phyloP scores from a whole-genome alignment of 2,329 filamentous ascomycete genomes.

The Keithomyces neogunnii region DNA sequence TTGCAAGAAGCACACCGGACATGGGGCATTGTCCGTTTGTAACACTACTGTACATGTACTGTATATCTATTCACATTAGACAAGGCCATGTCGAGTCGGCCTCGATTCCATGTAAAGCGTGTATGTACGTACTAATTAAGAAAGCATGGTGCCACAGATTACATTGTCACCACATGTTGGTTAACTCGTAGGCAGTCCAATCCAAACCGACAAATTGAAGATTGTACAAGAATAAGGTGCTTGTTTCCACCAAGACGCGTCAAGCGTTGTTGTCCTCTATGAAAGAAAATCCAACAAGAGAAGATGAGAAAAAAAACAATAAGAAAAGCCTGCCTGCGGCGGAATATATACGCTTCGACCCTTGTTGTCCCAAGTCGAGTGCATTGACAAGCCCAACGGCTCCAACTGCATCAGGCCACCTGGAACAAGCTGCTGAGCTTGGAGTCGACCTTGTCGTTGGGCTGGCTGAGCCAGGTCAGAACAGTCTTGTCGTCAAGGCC shows the following conservation, averaged over 20 bases:
- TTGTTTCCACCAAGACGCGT: no score
- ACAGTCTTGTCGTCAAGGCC: constrained; percentile 31
- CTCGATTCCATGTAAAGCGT: not conserved
- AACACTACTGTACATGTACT: not conserved
- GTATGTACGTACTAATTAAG: not conserved
- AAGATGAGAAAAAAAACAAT: not conserved
- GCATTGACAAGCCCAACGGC: not conserved
- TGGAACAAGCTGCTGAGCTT: constrained; percentile 17
- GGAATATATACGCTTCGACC: not conserved
- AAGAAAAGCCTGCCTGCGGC: not conserved
- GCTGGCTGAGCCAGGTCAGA: constrained; percentile 21
- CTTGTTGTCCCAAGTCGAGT: not conserved
- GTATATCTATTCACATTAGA: not conserved
- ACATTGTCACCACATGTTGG: no score
- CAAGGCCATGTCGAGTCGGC: not conserved
- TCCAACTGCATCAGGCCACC: not conserved
- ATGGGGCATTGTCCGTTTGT: not conserved
- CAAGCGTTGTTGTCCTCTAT: no score
- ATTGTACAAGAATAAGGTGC: not conserved
- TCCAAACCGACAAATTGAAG: not conserved
- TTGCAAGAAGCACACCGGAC: not conserved
- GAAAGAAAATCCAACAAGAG: not conserved
- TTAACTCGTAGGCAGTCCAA: not conserved
- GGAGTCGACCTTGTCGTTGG: constrained; percentile 1
- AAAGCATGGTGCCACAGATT: no score